These are phyloP conservation scores for Geoglossum cookeanum DNA, from an alignment of 2,329 filamentous ascomycete genomes.

Conservation along the genomic window DNA sequence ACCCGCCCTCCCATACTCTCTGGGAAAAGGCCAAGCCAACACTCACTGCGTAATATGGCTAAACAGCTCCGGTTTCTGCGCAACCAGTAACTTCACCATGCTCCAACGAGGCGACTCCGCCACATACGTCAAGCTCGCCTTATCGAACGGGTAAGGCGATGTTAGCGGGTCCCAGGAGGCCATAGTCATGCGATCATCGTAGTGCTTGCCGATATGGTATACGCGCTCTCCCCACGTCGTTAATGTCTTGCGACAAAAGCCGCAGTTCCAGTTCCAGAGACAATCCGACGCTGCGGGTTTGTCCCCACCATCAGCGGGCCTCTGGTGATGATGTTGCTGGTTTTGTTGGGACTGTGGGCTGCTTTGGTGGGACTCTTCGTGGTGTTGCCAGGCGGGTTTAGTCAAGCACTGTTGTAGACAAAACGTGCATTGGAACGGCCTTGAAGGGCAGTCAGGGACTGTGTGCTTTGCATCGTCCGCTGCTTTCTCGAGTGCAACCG, in stretches of 20 bases:
- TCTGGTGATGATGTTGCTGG: neutral
- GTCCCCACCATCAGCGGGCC: neutral
- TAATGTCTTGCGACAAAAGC: neutral
- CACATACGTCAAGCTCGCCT: neutral
- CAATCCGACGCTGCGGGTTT: neutral
- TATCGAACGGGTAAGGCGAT: neutral
- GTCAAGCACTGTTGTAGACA: neutral
- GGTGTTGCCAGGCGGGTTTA: neutral
- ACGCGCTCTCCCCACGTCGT: neutral
- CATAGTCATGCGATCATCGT: neutral
- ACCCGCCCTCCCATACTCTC: too few relatives aligned
- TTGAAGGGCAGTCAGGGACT: neutral
- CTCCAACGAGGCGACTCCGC: neutral
- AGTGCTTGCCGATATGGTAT: neutral
- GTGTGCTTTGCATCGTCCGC: neutral
- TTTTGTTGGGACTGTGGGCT: neutral
- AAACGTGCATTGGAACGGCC: neutral
- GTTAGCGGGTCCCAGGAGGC: neutral
- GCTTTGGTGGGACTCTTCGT: neutral
- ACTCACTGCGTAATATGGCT: neutral
- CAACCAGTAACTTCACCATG: neutral
- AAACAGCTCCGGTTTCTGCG: neutral
- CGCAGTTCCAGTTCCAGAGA: neutral
- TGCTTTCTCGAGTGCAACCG: neutral
- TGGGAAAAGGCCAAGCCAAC: neutral